Base-by-base conservation (phyloP, 176 grass and related monocot species). In the Musa troglodytarum region DNA sequence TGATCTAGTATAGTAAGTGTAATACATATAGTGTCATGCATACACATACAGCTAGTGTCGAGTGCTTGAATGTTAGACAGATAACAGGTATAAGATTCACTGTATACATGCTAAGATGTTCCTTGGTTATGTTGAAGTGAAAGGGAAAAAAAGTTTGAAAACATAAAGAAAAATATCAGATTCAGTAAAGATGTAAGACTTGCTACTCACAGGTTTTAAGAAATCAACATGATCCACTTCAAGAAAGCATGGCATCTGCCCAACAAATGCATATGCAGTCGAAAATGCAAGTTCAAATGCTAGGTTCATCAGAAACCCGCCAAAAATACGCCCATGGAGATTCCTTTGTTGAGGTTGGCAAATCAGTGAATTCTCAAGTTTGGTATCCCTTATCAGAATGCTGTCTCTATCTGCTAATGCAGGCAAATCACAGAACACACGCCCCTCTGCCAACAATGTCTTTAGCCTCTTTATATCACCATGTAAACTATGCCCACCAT, bases 181-280 rank as follows among this genome's bases (percentile, higher is more conserved):
- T 61, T 17, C 57, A 20, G 17, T 20, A 19, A 61, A 61, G 57
- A 61, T n/a, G 57, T 19, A 61, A 61, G 16, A 61, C 57, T 59
- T 75, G 24, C 10, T 68, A 85, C 90, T 91, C 81, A 99, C 95
- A 11, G 88, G 90, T 80, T 94, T 99, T 76, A 99, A 81, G 77
- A 99, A 99, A 82, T 99, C 95, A 51, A 99, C 91, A 79, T 94
- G 95, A 74, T 99, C 95, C 0, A 99, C 90, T 83, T 99, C 95
- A 58, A 99, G 84, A 91, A 99, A 99, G 79, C 74, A 88, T 20
- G 88, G 95, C 83, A 81, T 82, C 74, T 84, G 86, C 21, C 95
- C 90, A 74, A 94, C 84, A 74, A 99, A 99, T 64, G 90, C 95
- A 71, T 99, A 99, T 1, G 86, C 95, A 80, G 95, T 94, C 43